Evolutionary conservation across 108 stramenopile species (phyloP), one percentile per base, ranked within the genome.

Genomic region (Heterococcus sp.): DNA sequence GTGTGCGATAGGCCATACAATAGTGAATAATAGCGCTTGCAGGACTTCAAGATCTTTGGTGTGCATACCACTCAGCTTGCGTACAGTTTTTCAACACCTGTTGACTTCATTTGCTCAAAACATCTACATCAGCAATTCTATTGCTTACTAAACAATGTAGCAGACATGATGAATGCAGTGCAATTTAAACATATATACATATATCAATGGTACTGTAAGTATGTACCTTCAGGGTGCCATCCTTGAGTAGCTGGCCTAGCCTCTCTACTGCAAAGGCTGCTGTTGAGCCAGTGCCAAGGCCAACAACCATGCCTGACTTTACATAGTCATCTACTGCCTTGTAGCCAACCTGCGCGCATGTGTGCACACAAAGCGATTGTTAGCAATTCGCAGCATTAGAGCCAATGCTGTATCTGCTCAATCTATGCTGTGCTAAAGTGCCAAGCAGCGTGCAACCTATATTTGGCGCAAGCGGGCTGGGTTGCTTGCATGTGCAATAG

Each of bases 221-320:
- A 58, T 21, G 46, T 21, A 58, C 46, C 46, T 2, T 33, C 35
- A 74, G 74, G 2, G 34, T 37, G 29, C 74, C 74, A 3, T 39
- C 26, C 27, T n/a, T 28, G 8, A 74, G 63, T 65, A 2, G 0
- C 74, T 74, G 74, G 34, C 74, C 74, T 28, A 74, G 65, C 0
- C 74, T 33, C 26, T 74, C 74, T 21, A 74, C 74, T 38, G 65
- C 26, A n/a, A 89, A 97, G 85, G 92, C 94, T 28, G 96, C 93
- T 34, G 97, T 98, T 63, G 94, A 95, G 46, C 97, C 97, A 39
- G 95, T 95, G 78, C 97, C 97, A 30, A 98, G 92, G 29, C 97
- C 97, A 37, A 98, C 93, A 33, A 93, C 93, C 94, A 95, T 96
- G 32, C 96, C 97, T 1, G 65, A 66, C 35, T 33, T 1, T 1